These are phyloP conservation scores for Rhodamnia rubescens DNA, from an alignment of 345 rosid genomes.

Conservation along the genomic window DNA sequence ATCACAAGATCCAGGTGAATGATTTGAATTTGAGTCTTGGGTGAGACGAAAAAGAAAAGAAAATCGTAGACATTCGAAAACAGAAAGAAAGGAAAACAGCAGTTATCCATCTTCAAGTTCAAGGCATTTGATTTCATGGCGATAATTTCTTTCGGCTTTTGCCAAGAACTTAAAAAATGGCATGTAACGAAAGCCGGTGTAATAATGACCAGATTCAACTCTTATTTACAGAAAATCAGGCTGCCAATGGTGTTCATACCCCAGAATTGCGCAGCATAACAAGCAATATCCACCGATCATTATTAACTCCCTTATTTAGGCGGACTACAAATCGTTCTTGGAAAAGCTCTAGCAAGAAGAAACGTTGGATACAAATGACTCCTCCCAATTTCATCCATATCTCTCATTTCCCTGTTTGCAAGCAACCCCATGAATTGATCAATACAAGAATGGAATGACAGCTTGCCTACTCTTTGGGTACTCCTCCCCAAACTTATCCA, in stretches of 20 bases:
- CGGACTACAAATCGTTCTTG: neutral
- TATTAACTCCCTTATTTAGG: neutral
- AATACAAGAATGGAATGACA: constrained; percentile 60
- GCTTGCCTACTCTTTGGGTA: constrained; percentile 63
- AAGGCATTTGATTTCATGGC: neutral
- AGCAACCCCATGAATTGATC: constrained; percentile 1
- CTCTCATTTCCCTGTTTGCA: neutral
- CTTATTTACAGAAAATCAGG: neutral
- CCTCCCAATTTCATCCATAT: neutral
- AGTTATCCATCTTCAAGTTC: neutral
- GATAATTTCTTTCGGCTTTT: neutral
- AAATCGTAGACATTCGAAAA: neutral
- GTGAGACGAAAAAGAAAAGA: neutral
- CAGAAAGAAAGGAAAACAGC: neutral
- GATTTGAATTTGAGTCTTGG: neutral
- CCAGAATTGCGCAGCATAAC: neutral
- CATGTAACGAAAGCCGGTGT: neutral
- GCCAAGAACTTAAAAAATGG: neutral
- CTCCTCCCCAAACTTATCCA: constrained; percentile 65
- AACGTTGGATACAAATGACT: neutral
- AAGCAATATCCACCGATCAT: neutral
- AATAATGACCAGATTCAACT: neutral
- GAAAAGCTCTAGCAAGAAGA: neutral
- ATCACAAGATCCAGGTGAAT: neutral
- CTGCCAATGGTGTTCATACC: neutral